Evolutionary conservation across 345 rosid genomes (phyloP).

Genomic region (Barbarea vulgaris): DNA sequence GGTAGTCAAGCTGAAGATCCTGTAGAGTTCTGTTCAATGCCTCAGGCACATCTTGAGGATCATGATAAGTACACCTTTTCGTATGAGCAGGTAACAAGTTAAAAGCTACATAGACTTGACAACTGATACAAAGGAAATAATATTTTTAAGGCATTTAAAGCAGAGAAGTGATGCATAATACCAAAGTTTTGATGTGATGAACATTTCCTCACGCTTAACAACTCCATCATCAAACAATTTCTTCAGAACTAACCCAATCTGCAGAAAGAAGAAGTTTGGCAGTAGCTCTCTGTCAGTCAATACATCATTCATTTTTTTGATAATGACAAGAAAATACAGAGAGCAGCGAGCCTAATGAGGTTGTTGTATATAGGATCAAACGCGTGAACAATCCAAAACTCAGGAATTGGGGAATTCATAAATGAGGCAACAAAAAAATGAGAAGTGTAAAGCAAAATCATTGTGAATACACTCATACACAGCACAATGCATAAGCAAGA

Average conservation of each 20-base stretch:
- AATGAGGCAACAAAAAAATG: neutral
- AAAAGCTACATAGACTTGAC: constrained; percentile 17
- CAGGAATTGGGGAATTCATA: neutral
- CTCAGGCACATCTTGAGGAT: constrained; percentile 63
- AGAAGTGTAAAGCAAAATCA: neutral
- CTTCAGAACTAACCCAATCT: constrained; percentile 69
- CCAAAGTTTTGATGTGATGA: constrained; percentile 83
- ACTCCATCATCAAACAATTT: constrained; percentile 67
- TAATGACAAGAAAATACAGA: neutral
- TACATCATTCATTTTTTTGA: neutral
- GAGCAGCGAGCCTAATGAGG: neutral
- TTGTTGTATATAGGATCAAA: no score
- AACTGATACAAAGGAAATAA: neutral
- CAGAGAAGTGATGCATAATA: constrained; percentile 30
- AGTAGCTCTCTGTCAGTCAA: neutral
- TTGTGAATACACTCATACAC: neutral
- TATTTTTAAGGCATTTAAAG: neutral
- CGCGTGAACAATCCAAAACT: neutral
- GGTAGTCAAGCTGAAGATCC: constrained; percentile 71
- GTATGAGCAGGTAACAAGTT: constrained; percentile 4
- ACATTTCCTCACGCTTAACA: constrained; percentile 75
- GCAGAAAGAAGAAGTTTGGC: neutral
- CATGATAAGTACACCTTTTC: constrained; percentile 61
- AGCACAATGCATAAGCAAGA: constrained; percentile 1
- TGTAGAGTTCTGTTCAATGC: constrained; percentile 62